A percentile compares a stretch with the other conserved stretches of the same genome.
phyloP scores from a whole-genome alignment of 176 grass and related monocot genomes.

The Rhynchospora pubera region DNA sequence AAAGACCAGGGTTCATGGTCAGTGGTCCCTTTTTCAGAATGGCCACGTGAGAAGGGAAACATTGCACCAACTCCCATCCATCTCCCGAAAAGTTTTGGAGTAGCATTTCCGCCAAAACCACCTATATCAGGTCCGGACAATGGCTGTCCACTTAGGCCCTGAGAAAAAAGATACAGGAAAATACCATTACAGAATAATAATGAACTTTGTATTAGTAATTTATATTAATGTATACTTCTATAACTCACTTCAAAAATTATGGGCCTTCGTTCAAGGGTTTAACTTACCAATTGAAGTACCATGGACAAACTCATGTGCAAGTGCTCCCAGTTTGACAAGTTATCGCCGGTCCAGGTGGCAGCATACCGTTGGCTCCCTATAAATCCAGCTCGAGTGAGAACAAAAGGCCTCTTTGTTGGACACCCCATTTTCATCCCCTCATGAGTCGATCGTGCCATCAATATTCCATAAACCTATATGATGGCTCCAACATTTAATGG shows the following conservation, averaged over 20 bases:
- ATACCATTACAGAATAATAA: neutral
- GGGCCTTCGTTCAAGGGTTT: neutral
- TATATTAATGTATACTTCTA: neutral
- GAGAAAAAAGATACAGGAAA: constrained; percentile 5
- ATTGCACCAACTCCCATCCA: constrained; percentile 87
- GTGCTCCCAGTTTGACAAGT: constrained; percentile 94
- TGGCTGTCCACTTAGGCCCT: constrained; percentile 93
- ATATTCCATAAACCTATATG: constrained; percentile 81
- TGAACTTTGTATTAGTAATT: neutral
- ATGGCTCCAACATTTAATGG: neutral
- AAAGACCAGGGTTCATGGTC: constrained; percentile 97
- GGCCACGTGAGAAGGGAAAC: constrained; percentile 92
- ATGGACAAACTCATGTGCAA: constrained; percentile 91
- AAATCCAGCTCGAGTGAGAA: constrained; percentile 95
- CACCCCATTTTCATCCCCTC: constrained; percentile 76
- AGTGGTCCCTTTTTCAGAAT: constrained; percentile 58
- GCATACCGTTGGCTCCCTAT: constrained; percentile 90
- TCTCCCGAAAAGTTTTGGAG: constrained; percentile 87
- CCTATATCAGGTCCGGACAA: constrained; percentile 93
- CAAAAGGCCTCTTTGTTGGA: constrained; percentile 64
- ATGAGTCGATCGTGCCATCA: constrained; percentile 89
- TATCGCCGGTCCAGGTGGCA: constrained; percentile 95
- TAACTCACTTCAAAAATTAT: neutral
- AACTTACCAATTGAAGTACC: constrained; percentile 90
- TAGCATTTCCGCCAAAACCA: constrained; percentile 86